Evolutionary conservation across 2,329 filamentous ascomycete species (phyloP), one percentile per base, ranked within the genome.

Genomic region (Aspergillus texensis): DNA sequence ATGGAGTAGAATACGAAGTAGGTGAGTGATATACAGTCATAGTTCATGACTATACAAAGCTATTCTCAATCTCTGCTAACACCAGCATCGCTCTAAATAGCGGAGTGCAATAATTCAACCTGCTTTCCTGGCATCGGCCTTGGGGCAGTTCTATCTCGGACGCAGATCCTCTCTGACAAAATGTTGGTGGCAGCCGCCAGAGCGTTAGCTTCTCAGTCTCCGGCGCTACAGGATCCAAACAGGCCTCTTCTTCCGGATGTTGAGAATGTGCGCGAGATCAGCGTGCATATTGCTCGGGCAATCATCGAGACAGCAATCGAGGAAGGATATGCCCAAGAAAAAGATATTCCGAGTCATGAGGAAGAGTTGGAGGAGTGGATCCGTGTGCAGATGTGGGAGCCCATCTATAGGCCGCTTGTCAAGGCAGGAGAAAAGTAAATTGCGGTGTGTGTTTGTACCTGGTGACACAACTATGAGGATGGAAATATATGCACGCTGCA

Each of bases 101-200:
- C 92, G 28, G 93, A 96, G 77, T 96, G 93, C 80, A 96, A 96
- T 80, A 96, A 96, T 79, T 91, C 88, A 0, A 91, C 91, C 39
- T 90, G 90, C 19, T 96, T 96, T 76, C 93, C 93, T 0, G 92
- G 92, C 0, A 94, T 96, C 63, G 93, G 92, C 0, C 88, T 96
- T 1, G 93, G 92, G 12, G 86, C 86, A 9, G 86, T 97, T 0
- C 85, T 96, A 1, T 89, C 84, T 30, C 88, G 91, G 16, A 84
- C 90, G 3, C 83, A 81, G 14, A 82, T 88, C 0, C 78, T 96
- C 32, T 91, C 90, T 0, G 89, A 94, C 65, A 86, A 87, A 66
- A 94, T 96, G 88, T 87, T 96, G 14, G 91, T 96, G 0, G 91
- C 91, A 0, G 93, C 93, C 0, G 88, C 91, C 3, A 86, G 89